phyloP scores from a whole-genome alignment of 73 alveolate genomes.

The Symbiodinium pilosum region DNA sequence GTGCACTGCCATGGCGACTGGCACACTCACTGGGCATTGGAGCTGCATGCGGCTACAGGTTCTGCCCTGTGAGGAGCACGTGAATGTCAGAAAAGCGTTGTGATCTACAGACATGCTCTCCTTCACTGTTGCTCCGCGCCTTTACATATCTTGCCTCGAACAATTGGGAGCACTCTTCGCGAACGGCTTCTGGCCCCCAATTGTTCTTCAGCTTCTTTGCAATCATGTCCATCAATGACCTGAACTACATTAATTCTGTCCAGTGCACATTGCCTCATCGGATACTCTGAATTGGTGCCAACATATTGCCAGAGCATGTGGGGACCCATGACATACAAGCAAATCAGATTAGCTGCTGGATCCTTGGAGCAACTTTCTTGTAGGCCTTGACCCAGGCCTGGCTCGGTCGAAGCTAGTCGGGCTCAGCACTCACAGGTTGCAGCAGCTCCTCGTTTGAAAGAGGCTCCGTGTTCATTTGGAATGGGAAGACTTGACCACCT shows the following conservation, averaged over 20 bases:
- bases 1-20: constrained; percentile 37
- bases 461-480: constrained; percentile 77
- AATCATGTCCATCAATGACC: constrained; percentile 61
- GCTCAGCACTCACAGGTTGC: not conserved
- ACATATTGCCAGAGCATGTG: too few species aligned
- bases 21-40: too few species aligned
- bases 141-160: constrained; percentile 57
- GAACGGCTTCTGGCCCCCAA: constrained; percentile 70
- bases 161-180: constrained; percentile 42
- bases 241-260: too few species aligned
- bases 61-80: too few species aligned
- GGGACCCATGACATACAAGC: too few species aligned
- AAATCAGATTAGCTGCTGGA: too few species aligned
- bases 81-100: too few species aligned
- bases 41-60: too few species aligned
- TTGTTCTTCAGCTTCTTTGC: constrained; percentile 39
- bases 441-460: constrained; percentile 69
- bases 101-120: not conserved
- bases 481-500: constrained; percentile 85
- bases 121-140: not conserved
- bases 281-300: too few species aligned
- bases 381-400: constrained; percentile 93
- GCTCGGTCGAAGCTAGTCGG: not conserved
- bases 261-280: too few species aligned
- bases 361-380: constrained; percentile 58